A percentile compares a stretch with the other conserved stretches of the same genome.
These are phyloP conservation scores for Arxiozyma heterogenica DNA, from an alignment of 1,139 yeast species.

Conservation along the genomic window DNA sequence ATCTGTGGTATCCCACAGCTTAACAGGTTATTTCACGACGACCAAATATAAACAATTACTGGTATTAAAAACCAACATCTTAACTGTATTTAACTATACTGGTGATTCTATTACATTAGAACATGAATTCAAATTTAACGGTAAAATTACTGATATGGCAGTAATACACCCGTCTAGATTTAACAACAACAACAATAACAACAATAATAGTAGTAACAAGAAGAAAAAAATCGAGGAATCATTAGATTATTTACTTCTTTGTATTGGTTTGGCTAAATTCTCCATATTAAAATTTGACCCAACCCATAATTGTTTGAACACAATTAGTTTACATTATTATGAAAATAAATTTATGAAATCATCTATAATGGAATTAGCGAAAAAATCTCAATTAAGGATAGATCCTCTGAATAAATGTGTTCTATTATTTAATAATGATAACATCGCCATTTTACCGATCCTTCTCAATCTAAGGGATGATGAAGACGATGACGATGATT, in stretches of 20 bases:
- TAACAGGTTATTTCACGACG: slow-evolving; percentile 55
- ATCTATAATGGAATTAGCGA: slow-evolving; percentile 38
- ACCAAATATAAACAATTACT: slow-evolving; percentile 45
- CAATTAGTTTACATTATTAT: slow-evolving; percentile 79
- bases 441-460: slow-evolving; percentile 64
- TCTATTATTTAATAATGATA: slow-evolving; percentile 59
- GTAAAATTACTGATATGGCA: slow-evolving; percentile 53
- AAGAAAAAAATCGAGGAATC: not conserved
- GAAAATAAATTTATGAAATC: slow-evolving; percentile 55
- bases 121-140: slow-evolving; percentile 64
- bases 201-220: slow-evolving; percentile 32
- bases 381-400: slow-evolving; percentile 44
- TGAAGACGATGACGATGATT: slow-evolving; percentile 21
- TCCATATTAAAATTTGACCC: slow-evolving; percentile 70
- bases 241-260: slow-evolving; percentile 54
- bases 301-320: slow-evolving; percentile 42
- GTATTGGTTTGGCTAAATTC: slow-evolving; percentile 70
- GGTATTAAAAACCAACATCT: slow-evolving; percentile 60
- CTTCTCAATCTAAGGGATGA: slow-evolving; percentile 13
- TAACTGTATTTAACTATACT: slow-evolving; percentile 48
- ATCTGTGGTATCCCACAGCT: slow-evolving; percentile 55
- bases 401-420: slow-evolving; percentile 62
- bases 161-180: slow-evolving; percentile 37
- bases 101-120: slow-evolving; percentile 42
- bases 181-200: slow-evolving; percentile 31